Evolutionary conservation across 164 flowering plant genomes (phyloP).

Genomic region (Stephania cephalantha): DNA sequence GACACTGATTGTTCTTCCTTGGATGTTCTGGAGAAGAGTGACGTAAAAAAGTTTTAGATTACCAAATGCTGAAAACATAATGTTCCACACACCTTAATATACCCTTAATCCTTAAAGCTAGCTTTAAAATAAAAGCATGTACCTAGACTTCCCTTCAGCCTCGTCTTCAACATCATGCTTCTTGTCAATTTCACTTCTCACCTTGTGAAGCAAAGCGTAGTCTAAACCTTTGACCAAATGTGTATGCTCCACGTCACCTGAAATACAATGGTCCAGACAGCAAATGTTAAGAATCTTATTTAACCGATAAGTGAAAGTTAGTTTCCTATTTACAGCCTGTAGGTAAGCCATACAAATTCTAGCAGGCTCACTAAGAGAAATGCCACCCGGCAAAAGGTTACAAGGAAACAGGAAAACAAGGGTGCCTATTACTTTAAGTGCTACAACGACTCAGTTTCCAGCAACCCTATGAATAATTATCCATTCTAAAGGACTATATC

Average conservation of each 20-base stretch:
- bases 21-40: slow-evolving; percentile 33
- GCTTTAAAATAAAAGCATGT: slow-evolving; percentile 2
- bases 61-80: neutral
- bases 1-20: slow-evolving; percentile 77
- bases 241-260: slow-evolving; percentile 98
- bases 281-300: neutral
- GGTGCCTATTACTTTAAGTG: too few relatives aligned
- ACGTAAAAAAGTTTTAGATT: neutral
- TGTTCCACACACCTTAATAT: neutral
- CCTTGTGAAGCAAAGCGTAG: slow-evolving; percentile 87
- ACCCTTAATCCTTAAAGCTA: neutral
- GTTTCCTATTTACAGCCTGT: neutral
- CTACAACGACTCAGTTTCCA: too few relatives aligned
- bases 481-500: too few relatives aligned
- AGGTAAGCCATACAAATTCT: too few relatives aligned
- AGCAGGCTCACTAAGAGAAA: too few relatives aligned
- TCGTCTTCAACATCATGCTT: slow-evolving; percentile 77
- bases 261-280: slow-evolving; percentile 10
- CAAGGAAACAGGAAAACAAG: too few relatives aligned
- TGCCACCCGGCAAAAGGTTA: too few relatives aligned
- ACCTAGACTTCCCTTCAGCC: slow-evolving; percentile 69
- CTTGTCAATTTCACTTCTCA: slow-evolving; percentile 92
- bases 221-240: slow-evolving; percentile 98
- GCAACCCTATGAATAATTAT: too few relatives aligned
- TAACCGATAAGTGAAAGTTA: neutral